Base-by-base conservation (phyloP, 2,329 filamentous ascomycete genomes). In the Cladosporium sp. region DNA sequence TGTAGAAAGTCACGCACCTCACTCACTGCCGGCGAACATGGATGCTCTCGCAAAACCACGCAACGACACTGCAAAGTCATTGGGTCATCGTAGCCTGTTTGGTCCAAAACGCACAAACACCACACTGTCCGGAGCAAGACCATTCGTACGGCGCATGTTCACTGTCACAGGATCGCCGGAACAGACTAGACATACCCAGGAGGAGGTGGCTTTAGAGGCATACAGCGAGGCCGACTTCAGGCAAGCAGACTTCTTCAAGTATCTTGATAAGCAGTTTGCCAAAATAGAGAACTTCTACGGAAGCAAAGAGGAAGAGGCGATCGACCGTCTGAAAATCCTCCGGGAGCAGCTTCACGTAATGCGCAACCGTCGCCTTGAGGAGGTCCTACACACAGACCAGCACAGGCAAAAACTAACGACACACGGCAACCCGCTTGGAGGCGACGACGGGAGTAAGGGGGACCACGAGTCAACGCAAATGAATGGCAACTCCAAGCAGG, bases 271-370 rank as follows among this genome's bases (percentile, higher is more conserved):
- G 8, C 86, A 98, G 69, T 74, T 98, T 12, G 77, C 84, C n/a
- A 98, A 97, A 69, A 88, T 98, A 9, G 91, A 98, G 64, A 71
- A 75, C 0, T 98, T 98, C 63, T 97, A 97, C 72, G 83, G 81
- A 59, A 72, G 81, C 57, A 96, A 96, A 64, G 93, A 98, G 64
- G 79, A 87, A 22, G 88, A 96, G 64, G 88, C 92, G 0, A 85
- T 82, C 0, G 73, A 84, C 49, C 81, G 91, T 2, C 72, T 96
- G 19, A 72, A 74, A 0, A 67, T 85, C 3, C 74, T 98, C 40
- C 81, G 87, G 36, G 82, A 90, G 45, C 93, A 98, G 66, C 76
- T 98, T 27, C 91, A 95, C 63, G 86, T 94, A 60, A 95, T 97
- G 89, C 80, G 90, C 38, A 89, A 94, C 65, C 80, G 86, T 12